Evolutionary conservation across 805 yeast genomes (phyloP).

Genomic region (Sungouiella blattae): DNA sequence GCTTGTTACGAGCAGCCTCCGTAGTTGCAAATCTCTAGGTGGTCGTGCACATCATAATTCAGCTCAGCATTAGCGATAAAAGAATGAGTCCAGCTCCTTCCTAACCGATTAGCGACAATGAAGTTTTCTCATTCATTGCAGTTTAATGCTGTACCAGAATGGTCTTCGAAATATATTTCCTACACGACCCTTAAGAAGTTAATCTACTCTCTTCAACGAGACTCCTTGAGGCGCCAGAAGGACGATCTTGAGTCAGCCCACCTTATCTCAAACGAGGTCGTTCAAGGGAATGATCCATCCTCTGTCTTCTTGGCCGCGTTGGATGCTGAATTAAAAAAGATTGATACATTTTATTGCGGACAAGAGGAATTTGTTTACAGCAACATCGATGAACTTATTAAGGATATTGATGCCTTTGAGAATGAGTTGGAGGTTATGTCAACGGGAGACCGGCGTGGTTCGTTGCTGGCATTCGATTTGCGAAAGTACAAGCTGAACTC

Average conservation of each 20-base stretch:
- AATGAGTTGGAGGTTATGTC: constrained; percentile 19
- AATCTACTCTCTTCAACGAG: constrained; percentile 78
- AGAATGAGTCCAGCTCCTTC: too few relatives aligned
- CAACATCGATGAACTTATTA: constrained; percentile 53
- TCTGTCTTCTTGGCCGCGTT: constrained; percentile 66
- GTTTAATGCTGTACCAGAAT: constrained; percentile 97
- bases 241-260: constrained; percentile 30
- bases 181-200: constrained; percentile 84
- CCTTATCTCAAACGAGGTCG: constrained; percentile 27
- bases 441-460: not conserved
- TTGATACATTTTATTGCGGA: constrained; percentile 67
- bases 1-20: too few relatives aligned
- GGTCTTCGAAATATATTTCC: constrained; percentile 90
- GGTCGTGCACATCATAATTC: too few relatives aligned
- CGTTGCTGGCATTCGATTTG: not conserved
- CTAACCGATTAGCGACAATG: constrained; percentile 42
- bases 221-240: constrained; percentile 29
- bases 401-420: constrained; percentile 64
- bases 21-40: too few relatives aligned
- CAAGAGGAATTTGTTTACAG: constrained; percentile 60
- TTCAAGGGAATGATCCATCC: constrained; percentile 39
- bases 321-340: constrained; percentile 71
- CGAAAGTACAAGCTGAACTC: not conserved
- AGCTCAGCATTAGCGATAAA: too few relatives aligned
- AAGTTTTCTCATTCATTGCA: constrained; percentile 93